Evolutionary conservation across 495 filamentous ascomycete species (phyloP), one percentile per base, ranked within the genome.

Genomic region (Lichina pygmaea): DNA sequence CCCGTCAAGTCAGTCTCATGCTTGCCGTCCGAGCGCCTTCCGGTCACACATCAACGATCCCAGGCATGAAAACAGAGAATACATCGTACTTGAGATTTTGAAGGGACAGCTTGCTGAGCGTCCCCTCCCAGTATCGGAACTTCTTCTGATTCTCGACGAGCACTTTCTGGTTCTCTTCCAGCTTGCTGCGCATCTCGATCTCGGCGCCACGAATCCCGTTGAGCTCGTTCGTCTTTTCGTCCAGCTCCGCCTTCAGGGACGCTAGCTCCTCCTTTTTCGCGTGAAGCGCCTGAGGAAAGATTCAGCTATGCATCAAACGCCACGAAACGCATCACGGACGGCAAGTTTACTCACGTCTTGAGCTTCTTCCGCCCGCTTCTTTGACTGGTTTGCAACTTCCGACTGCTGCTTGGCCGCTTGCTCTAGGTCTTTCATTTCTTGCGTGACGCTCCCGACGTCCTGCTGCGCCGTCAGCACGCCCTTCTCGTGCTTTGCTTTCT

Each of bases 171-270:
- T 84, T 86, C 57, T 95, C 86, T 54, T 95, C 83, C 13, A 95
- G 73, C 58, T 92, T 89, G 58, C 94, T 94, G 44, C 84, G 81
- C 84, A 94, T 94, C 58, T 95, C 89, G 49, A 97, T 93, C 60
- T 95, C 91, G 12, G 77, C 67, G 4, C 81, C 86, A 0, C 89
- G 74, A 3, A 76, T 92, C 55, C 81, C 81, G 55, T 95, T 95
- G 38, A 95, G 65, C 50, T 91, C 84, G 4, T 77, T 69, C 12
- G 75, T 77, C 65, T 82, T 86, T 50, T 78, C 75, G 50, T 95
- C 86, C 9, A 95, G 65, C 53, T 94, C 81, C 4, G 68, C 59
- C 61, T 95, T 97, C 42, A 94, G 52, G 33, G 70, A 62, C 42
- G 73, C 70, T 6, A 97, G 67, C 53, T 86, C 81, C 50, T 74